Evolutionary conservation across 345 rosid species (phyloP).

Genomic region (Garcia nutans): DNA sequence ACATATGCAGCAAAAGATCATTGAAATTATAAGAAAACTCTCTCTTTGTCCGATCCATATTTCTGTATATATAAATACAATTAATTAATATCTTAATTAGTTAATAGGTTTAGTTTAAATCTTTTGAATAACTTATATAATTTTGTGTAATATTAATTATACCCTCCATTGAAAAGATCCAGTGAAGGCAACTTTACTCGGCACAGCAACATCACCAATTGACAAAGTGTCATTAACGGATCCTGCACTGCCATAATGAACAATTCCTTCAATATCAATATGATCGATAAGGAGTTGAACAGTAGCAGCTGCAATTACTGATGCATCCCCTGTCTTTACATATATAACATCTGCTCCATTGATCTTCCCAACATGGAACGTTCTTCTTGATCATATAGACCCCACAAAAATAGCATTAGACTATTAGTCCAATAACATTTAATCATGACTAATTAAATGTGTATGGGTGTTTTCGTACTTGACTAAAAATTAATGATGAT

Average conservation of each 20-base stretch:
- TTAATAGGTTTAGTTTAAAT: not conserved
- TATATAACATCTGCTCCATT: not conserved
- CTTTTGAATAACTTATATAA: not conserved
- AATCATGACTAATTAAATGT: too few relatives aligned
- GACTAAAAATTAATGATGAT: too few relatives aligned
- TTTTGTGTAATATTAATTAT: too few relatives aligned
- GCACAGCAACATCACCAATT: constrained; percentile 2
- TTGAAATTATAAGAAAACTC: not conserved
- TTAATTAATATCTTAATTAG: too few relatives aligned
- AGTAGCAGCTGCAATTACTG: constrained; percentile 1
- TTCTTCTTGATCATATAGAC: not conserved
- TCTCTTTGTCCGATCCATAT: not conserved
- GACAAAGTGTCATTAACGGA: not conserved
- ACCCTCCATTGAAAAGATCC: constrained; percentile 10
- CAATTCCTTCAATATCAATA: not conserved
- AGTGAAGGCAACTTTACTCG: not conserved
- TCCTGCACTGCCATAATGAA: constrained; percentile 20
- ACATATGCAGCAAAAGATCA: not conserved
- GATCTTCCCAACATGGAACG: not conserved
- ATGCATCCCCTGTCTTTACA: not conserved
- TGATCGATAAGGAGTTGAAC: not conserved
- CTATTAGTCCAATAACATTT: too few relatives aligned
- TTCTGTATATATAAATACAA: not conserved
- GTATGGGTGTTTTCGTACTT: too few relatives aligned
- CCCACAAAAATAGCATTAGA: not conserved